Base-by-base conservation (phyloP, 768 basidiomycete species). In the Rhodotorula taiwanensis region DNA sequence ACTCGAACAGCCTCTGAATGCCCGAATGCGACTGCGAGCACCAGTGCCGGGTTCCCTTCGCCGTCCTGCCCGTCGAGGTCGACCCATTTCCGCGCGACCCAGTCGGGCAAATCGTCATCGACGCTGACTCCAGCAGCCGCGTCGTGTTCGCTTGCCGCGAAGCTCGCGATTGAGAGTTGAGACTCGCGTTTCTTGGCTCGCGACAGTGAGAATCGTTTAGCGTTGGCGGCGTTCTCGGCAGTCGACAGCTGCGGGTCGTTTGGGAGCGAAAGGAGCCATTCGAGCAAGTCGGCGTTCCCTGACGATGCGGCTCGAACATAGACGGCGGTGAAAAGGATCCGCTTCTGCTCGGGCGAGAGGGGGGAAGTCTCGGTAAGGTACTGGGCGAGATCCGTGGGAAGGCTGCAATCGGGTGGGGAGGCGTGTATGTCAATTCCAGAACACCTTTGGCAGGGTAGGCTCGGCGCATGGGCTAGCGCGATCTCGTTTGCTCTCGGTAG, bases 1-100 rank as follows among this genome's bases (percentile, higher is more conserved):
- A 74, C 47, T 20, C 72, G n/a, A 1, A 72, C 72, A 13, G 59
- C 58, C 43, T 74, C 73, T 4, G 66, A 64, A 30, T 71, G 73
- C 4, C 67, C 66, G 18, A 70, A 45, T 13, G 69, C 66, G 39
- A 60, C 61, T 27, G 65, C 64, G 2, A 70, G 54, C 4, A 67
- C 60, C n/a, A 74, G 47, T 31, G 71, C 71, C 4, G 72, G 62
- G 51, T 64, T 66, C 5, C 70, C 70, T 21, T 66, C 70, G 25
- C 67, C 70, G 33, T 69, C 71, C 18, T 34, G 51, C 23, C 60
- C 62, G 34, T 71, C 64, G 21, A 73, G 30, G 25, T 71, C 58
- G 15, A 66, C 55, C 69, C 65, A 70, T 33, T 66, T 64, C 18
- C 69, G 31, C 28, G 69, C 61, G 8, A 55, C 64, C 5, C 18